phyloP scores from a whole-genome alignment of 2,329 filamentous ascomycete species.

The Helicocarpus griseus region DNA sequence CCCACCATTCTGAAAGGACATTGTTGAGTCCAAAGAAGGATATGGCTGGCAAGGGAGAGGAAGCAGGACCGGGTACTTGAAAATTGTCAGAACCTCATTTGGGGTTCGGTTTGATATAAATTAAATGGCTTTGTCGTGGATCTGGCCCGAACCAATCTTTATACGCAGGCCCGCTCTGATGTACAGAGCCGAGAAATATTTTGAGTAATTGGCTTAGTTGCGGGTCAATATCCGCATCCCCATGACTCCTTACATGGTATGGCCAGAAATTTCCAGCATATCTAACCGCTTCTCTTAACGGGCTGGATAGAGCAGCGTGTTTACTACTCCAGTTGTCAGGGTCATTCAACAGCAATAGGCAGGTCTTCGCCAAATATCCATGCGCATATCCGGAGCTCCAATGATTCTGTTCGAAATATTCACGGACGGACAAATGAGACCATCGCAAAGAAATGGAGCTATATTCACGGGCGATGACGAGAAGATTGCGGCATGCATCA shows the following conservation, averaged over 20 bases:
- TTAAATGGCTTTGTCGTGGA: too few relatives aligned
- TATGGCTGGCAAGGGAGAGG: not conserved
- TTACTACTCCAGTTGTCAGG: not conserved
- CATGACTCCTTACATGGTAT: not conserved
- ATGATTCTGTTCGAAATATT: slow-evolving; percentile 18
- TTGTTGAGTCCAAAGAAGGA: not conserved
- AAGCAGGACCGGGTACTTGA: not conserved
- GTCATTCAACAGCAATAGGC: not conserved
- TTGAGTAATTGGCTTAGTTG: not conserved
- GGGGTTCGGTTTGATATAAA: too few relatives aligned
- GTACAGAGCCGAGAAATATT: not conserved
- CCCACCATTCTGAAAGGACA: not conserved
- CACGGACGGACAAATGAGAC: slow-evolving; percentile 20
- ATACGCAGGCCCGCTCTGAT: not conserved
- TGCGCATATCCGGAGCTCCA: not conserved
- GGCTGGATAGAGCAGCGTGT: not conserved
- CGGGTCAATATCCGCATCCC: not conserved
- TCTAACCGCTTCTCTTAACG: too few relatives aligned
- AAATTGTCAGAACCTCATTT: too few relatives aligned
- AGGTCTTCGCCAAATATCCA: slow-evolving; percentile 1
- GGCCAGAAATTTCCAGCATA: not conserved
- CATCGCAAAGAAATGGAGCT: slow-evolving; percentile 12
- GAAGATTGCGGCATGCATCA: slow-evolving; percentile 16
- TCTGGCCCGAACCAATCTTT: not conserved
- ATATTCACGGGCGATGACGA: slow-evolving; percentile 16